Conservation (phyloP, 75 land plant genomes). For the Cryptomeria japonica region DNA sequence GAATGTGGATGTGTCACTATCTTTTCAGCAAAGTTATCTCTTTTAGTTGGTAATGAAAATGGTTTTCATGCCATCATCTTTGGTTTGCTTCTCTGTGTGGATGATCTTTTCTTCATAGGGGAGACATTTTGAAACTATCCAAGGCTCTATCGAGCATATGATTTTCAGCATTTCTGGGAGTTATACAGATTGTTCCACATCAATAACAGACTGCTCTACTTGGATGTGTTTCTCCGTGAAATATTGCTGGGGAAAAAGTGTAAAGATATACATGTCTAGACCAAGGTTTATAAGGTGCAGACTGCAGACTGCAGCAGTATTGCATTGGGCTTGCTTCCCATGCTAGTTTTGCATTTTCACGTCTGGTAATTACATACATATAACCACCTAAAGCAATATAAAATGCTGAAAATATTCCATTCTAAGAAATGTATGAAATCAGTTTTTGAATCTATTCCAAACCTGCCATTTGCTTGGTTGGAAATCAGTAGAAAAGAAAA, state of each 20-base stretch:
- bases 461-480: neutral
- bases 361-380: neutral
- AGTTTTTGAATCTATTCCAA: neutral
- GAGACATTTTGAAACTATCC: neutral
- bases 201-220: neutral
- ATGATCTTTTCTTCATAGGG: neutral
- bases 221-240: neutral
- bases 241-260: neutral
- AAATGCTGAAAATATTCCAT: neutral
- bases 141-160: neutral
- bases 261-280: neutral
- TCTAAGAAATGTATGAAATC: neutral
- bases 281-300: neutral
- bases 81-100: neutral
- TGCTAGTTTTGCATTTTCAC: neutral
- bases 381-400: neutral
- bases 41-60: neutral
- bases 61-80: neutral
- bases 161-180: neutral
- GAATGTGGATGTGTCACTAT: neutral
- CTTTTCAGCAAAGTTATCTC: neutral
- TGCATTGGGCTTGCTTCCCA: neutral
- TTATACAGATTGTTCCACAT: neutral
- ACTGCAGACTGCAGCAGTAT: too few relatives aligned
- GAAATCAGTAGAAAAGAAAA: neutral